These are phyloP conservation scores for Rhododendron kiyosumense DNA, from an alignment of 148 eudicot genomes.

Conservation along the genomic window DNA sequence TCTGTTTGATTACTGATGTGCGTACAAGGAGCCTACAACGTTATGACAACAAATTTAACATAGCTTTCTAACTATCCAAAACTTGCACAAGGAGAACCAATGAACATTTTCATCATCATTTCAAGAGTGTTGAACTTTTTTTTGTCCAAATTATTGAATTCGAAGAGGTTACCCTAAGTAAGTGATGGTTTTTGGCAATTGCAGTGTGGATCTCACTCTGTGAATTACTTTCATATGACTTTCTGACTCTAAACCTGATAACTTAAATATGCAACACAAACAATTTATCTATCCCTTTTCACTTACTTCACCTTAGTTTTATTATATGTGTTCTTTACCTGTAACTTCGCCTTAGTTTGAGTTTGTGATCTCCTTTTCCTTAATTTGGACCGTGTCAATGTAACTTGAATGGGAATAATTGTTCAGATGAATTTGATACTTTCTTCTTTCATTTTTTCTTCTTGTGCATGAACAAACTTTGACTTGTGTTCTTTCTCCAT, in stretches of 20 bases:
- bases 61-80: background rate
- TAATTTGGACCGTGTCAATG: background rate
- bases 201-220: background rate
- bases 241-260: background rate
- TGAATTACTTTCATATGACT: background rate
- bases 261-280: background rate
- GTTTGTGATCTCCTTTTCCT: background rate
- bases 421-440: background rate
- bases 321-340: background rate
- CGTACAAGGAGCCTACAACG: background rate
- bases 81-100: background rate
- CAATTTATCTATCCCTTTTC: background rate
- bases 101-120: background rate
- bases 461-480: background rate
- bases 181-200: background rate
- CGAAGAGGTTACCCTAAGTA: background rate
- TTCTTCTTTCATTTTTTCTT: background rate
- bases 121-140: background rate
- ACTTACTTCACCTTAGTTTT: background rate
- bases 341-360: background rate
- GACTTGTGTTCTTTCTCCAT: background rate
- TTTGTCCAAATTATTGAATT: background rate
- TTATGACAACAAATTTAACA: background rate
- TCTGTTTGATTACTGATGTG: background rate
- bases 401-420: background rate